These are phyloP conservation scores for Cordyceps cicadae DNA, from an alignment of 2,329 filamentous ascomycete species.

Conservation along the genomic window DNA sequence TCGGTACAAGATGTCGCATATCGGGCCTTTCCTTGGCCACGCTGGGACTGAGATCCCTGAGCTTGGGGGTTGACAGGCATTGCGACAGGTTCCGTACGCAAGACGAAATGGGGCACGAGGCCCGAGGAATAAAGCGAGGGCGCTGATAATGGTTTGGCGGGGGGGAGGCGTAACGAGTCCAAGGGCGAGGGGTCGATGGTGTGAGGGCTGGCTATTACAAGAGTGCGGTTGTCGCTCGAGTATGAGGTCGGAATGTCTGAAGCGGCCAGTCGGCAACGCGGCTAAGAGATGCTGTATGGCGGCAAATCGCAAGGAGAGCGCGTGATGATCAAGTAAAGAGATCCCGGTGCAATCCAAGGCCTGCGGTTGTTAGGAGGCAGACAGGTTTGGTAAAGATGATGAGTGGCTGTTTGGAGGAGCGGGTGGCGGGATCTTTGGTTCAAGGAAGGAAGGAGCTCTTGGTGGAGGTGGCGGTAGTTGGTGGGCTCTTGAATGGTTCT, in stretches of 20 bases:
- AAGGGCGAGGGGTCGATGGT: neutral
- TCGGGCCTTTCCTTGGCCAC: constrained; percentile 15
- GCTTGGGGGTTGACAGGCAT: constrained; percentile 18
- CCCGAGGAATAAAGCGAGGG: neutral
- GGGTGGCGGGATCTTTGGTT: neutral
- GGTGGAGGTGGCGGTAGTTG: neutral
- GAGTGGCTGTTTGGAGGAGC: neutral
- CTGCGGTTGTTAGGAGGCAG: too few relatives aligned
- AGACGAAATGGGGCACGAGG: neutral
- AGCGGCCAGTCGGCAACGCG: neutral
- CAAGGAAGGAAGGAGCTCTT: neutral
- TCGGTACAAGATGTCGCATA: constrained; percentile 39
- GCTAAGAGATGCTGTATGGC: neutral
- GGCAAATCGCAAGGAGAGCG: neutral
- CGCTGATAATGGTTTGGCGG: neutral
- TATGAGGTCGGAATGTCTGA: neutral
- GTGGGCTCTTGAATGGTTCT: neutral
- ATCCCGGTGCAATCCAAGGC: neutral
- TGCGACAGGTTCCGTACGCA: neutral
- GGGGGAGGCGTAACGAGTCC: neutral
- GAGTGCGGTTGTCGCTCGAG: neutral
- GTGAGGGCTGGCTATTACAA: neutral
- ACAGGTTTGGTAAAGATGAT: neutral
- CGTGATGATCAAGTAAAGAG: neutral
- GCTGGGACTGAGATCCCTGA: constrained; percentile 18